Conservation (phyloP, 2,329 filamentous ascomycete species). For the Gyromitra esculenta region DNA sequence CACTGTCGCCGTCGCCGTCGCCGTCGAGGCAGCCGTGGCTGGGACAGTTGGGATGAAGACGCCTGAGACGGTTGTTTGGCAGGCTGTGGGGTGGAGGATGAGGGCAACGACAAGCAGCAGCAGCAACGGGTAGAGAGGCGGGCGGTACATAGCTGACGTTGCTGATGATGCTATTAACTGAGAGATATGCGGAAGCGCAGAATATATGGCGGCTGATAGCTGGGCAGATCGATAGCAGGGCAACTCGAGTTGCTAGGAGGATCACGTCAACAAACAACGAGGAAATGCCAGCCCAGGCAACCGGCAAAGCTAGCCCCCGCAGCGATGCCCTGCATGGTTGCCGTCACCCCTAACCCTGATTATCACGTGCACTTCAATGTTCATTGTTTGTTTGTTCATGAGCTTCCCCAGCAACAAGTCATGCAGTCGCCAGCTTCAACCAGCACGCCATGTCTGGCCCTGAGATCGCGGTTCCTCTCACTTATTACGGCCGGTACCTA, state of each 20-base stretch:
- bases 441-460: conserved; percentile 26
- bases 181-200: not conserved
- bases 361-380: not conserved
- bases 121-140: not conserved
- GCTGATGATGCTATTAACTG: not conserved
- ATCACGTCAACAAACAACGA: conserved; percentile 6
- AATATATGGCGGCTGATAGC: not conserved
- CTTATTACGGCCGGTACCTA: conserved; percentile 70
- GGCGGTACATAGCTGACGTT: conserved; percentile 15
- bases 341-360: not conserved
- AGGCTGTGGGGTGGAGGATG: conserved; percentile 5
- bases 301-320: not conserved
- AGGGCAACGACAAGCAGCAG: conserved; percentile 4
- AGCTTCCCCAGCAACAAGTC: not conserved
- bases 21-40: conserved; percentile 9
- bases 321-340: not conserved
- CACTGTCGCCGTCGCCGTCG: conserved; percentile 1
- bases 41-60: conserved; percentile 38
- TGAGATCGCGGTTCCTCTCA: conserved; percentile 53
- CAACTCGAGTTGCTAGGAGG: not conserved
- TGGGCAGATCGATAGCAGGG: not conserved
- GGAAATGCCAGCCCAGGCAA: not conserved
- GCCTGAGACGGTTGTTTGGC: conserved; percentile 27
- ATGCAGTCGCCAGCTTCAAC: conserved; percentile 1
- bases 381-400: not conserved